These are phyloP conservation scores for Microthyrium microscopicum DNA, from an alignment of 2,329 filamentous ascomycete species.

Conservation along the genomic window DNA sequence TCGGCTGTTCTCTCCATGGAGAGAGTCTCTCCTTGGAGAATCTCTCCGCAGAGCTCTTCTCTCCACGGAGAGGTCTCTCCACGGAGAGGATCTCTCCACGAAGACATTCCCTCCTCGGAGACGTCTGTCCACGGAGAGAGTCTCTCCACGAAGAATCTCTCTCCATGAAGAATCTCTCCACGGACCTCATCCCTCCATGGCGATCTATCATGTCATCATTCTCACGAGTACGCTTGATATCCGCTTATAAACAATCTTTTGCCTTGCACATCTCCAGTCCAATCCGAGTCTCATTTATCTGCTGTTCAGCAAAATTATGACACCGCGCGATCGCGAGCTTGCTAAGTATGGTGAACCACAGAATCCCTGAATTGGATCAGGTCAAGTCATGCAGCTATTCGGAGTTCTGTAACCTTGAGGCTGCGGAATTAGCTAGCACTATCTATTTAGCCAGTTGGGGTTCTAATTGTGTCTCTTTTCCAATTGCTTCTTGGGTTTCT, in stretches of 20 bases:
- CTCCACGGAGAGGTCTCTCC: background rate
- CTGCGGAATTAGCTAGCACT: slow-evolving; percentile 2
- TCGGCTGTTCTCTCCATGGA: background rate
- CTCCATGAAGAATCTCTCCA: too few relatives aligned
- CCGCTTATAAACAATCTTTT: background rate
- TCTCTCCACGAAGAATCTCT: slow-evolving; percentile 5
- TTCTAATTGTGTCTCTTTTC: slow-evolving; percentile 5
- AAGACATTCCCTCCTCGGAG: too few relatives aligned
- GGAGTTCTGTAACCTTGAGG: slow-evolving; percentile 4
- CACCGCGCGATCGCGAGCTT: slow-evolving; percentile 6
- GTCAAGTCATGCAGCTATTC: slow-evolving; percentile 3
- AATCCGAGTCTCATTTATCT: slow-evolving; percentile 2
- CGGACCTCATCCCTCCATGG: too few relatives aligned
- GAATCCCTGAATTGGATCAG: slow-evolving; percentile 5
- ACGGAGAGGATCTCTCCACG: background rate
- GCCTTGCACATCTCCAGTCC: background rate
- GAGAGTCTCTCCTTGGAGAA: slow-evolving; percentile 4
- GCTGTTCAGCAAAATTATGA: slow-evolving; percentile 6
- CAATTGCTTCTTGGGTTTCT: slow-evolving; percentile 3
- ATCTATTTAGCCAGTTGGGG: slow-evolving; percentile 3
- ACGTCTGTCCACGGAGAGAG: background rate
- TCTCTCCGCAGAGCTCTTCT: slow-evolving; percentile 3
- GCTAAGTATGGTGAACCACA: slow-evolving; percentile 6
- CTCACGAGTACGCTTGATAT: slow-evolving; percentile 4
- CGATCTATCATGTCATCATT: slow-evolving; percentile 4